Evolutionary conservation across 768 basidiomycete genomes (phyloP).

Genomic region (Russula emetica): DNA sequence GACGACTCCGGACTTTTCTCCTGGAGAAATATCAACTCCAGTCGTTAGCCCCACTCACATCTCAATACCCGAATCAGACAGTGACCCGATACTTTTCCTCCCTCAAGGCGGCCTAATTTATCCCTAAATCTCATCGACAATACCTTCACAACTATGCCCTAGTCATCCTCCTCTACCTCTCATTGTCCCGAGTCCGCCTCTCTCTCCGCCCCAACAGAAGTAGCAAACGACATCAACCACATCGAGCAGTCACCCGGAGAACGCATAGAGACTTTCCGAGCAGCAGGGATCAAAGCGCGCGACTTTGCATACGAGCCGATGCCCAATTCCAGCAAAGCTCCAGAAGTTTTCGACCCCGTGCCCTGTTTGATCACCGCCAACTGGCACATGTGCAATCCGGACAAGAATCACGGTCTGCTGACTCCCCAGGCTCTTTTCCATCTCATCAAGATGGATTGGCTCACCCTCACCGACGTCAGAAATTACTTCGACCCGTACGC

Average conservation of each 20-base stretch:
- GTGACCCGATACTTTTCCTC: too few relatives aligned
- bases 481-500: slow-evolving; percentile 29
- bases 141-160: not conserved
- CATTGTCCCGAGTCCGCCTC: slow-evolving; percentile 24
- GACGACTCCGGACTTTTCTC: too few relatives aligned
- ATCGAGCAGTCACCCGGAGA: slow-evolving; percentile 16
- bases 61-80: too few relatives aligned
- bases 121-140: not conserved
- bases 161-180: not conserved
- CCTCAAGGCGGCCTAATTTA: too few relatives aligned
- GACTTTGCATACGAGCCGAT: slow-evolving; percentile 33
- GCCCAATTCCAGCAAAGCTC: slow-evolving; percentile 18
- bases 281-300: slow-evolving; percentile 35
- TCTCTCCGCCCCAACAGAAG: slow-evolving; percentile 33
- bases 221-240: slow-evolving; percentile 28
- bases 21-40: not conserved
- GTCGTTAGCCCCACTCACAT: too few relatives aligned
- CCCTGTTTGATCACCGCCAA: slow-evolving; percentile 31
- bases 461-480: slow-evolving; percentile 31
- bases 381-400: slow-evolving; percentile 8
- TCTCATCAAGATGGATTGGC: slow-evolving; percentile 32
- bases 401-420: slow-evolving; percentile 16
- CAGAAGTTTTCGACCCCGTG: slow-evolving; percentile 31
- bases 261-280: slow-evolving; percentile 15
- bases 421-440: slow-evolving; percentile 28